Conservation (phyloP, 495 filamentous ascomycete genomes). For the Corynascus novoguineensis region DNA sequence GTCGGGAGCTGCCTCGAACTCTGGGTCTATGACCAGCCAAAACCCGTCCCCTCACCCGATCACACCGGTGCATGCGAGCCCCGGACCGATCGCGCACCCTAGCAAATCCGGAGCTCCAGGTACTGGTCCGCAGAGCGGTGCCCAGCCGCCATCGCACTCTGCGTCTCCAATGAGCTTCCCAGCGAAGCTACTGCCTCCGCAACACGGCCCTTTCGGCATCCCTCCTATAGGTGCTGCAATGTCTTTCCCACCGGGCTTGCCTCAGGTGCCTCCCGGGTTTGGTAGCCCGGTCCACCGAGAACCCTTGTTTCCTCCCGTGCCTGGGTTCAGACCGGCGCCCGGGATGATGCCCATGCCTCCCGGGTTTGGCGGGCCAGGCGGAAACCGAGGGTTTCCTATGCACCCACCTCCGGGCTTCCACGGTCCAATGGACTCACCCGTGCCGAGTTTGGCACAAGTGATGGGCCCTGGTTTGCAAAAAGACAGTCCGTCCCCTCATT, state of each 20-base stretch:
- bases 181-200: slow-evolving; percentile 34
- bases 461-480: slow-evolving; percentile 29
- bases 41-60: slow-evolving; percentile 60
- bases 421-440: slow-evolving; percentile 43
- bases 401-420: slow-evolving; percentile 53
- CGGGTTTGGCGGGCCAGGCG: slow-evolving; percentile 56
- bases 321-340: slow-evolving; percentile 29
- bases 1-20: slow-evolving; percentile 52
- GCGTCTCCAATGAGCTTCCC: slow-evolving; percentile 21
- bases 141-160: slow-evolving; percentile 18
- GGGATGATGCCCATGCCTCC: slow-evolving; percentile 50
- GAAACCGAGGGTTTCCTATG: slow-evolving; percentile 57
- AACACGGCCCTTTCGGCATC: slow-evolving; percentile 35
- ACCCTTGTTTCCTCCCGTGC: slow-evolving; percentile 41
- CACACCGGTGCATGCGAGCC: slow-evolving; percentile 52
- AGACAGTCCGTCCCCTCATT: slow-evolving; percentile 34
- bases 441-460: slow-evolving; percentile 30
- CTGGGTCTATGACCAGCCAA: slow-evolving; percentile 51
- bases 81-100: slow-evolving; percentile 47
- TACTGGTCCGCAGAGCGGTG: slow-evolving; percentile 10
- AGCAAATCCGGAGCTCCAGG: slow-evolving; percentile 32
- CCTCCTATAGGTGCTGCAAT: slow-evolving; percentile 28
- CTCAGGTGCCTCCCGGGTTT: slow-evolving; percentile 37
- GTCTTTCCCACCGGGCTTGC: slow-evolving; percentile 33
- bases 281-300: slow-evolving; percentile 30